Evolutionary conservation across 192 early-diverging fungal genomes (phyloP), one percentile per base, ranked within the genome.

Genomic region (Borealophlyctis nickersoniae): DNA sequence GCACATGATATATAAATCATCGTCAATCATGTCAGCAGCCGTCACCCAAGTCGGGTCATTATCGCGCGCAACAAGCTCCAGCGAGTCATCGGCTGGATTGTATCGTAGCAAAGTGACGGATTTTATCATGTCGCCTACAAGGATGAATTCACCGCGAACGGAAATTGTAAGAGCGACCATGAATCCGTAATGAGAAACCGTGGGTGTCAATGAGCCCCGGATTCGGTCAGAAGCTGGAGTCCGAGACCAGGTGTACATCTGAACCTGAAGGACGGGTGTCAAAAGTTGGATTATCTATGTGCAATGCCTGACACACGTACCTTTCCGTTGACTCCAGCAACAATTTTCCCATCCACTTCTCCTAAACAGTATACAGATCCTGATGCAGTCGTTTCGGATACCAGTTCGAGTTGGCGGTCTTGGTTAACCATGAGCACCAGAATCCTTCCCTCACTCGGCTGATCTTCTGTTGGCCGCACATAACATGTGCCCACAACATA

Each of bases 101-200:
- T 75, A 88, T 13, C 36, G 50, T 48, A 90, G 76, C 4, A 93
- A 48, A 4, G 86, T 77, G 4, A 88, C 84, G 0, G 91, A 94
- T 39, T 86, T 80, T 78, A 96, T 83, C 39, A 96, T 28, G 71
- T 98, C 96, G 22, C 88, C 93, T 13, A 93, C 89, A 0, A 88
- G 58, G 27, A 96, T 67, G 28, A 80, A 80, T 56, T 93, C 86
- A 24, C 87, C 91, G 9, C 63, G 66, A 2, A 77, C 75, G 2
- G 85, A 78, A 32, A 94, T 26, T 19, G 72, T 75, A 4, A 91
- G 52, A 2, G 81, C 71, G 4, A 87, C 33, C 4, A 87, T 83
- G 62, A 87, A 83, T 23, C 84, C 81, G 59, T 78, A 79, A 49
- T 80, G 61, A 4, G 60, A 48, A 34, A 48, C 7, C 31, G 7